These are phyloP conservation scores for Tulasnella sp. DNA, from an alignment of 768 basidiomycete species.

Conservation along the genomic window DNA sequence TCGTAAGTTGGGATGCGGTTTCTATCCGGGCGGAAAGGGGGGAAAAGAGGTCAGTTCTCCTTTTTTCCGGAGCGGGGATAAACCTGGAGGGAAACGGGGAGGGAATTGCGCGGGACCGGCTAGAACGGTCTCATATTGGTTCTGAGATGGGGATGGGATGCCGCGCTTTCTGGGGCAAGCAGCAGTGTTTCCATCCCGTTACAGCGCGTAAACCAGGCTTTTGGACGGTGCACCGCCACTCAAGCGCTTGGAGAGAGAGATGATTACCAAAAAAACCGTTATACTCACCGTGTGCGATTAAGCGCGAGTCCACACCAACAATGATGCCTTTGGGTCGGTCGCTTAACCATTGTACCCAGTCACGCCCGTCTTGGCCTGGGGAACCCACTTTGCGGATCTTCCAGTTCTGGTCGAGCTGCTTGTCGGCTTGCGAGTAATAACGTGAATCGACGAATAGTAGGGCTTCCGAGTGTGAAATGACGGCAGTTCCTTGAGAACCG, in stretches of 20 bases:
- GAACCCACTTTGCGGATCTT: conserved; percentile 58
- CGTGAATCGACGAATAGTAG: conserved; percentile 82
- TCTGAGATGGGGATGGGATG: neutral
- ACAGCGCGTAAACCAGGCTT: neutral
- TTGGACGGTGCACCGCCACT: conserved; percentile 19
- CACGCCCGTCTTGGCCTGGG: conserved; percentile 20
- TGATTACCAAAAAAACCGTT: neutral
- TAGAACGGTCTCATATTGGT: neutral
- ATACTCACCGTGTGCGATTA: conserved; percentile 60
- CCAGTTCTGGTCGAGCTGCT: conserved; percentile 78
- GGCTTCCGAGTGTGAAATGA: conserved; percentile 65
- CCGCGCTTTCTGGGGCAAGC: conserved; percentile 9
- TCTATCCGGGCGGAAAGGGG: conserved; percentile 43
- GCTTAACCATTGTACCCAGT: conserved; percentile 35
- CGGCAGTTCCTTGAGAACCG: conserved; percentile 72
- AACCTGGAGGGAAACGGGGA: neutral
- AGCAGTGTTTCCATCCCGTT: neutral
- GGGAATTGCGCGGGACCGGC: neutral
- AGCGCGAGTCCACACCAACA: conserved; percentile 84
- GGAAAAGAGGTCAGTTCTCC: conserved; percentile 11
- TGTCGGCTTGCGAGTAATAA: conserved; percentile 80
- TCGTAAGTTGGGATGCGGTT: conserved; percentile 63
- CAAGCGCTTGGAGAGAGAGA: neutral
- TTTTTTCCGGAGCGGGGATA: conserved; percentile 22
- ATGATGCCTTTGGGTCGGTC: conserved; percentile 41